Evolutionary conservation across 2,329 filamentous ascomycete genomes (phyloP).

Genomic region (Clarireedia homoeocarpa): DNA sequence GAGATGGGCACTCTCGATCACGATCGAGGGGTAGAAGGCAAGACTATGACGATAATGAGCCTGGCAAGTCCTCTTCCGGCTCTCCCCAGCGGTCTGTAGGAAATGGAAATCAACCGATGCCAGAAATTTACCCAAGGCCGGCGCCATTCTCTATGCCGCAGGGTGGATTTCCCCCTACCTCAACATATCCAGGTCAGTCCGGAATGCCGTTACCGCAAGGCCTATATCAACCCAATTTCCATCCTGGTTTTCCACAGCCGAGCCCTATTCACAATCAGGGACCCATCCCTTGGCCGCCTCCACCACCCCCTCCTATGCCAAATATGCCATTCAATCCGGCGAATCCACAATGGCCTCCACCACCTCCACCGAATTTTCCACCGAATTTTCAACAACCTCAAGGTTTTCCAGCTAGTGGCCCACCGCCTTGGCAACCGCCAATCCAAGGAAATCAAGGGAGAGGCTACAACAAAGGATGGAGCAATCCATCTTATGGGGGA

Average conservation of each 20-base stretch:
- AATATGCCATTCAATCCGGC: slow-evolving; percentile 8
- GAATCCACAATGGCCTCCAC: slow-evolving; percentile 10
- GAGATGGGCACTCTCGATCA: slow-evolving; percentile 10
- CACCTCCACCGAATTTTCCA: slow-evolving; percentile 5
- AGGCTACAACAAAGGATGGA: slow-evolving; percentile 22
- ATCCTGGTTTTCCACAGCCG: slow-evolving; percentile 22
- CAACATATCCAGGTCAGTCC: slow-evolving; percentile 10
- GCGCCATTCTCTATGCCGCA: background rate
- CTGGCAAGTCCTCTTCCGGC: background rate
- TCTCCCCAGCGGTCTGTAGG: slow-evolving; percentile 7
- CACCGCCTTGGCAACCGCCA: slow-evolving; percentile 21
- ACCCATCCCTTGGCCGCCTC: slow-evolving; percentile 14
- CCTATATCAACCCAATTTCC: slow-evolving; percentile 19
- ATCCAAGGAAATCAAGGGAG: slow-evolving; percentile 14
- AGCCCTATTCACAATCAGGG: slow-evolving; percentile 13
- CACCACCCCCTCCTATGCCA: slow-evolving; percentile 20
- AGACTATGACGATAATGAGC: slow-evolving; percentile 1
- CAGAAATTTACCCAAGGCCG: background rate
- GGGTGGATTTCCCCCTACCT: background rate
- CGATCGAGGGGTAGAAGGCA: slow-evolving; percentile 17
- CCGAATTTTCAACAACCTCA: slow-evolving; percentile 14
- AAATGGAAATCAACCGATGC: slow-evolving; percentile 5
- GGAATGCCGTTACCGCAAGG: slow-evolving; percentile 3
- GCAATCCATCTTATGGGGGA: slow-evolving; percentile 11
- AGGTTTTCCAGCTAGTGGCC: slow-evolving; percentile 16